These are phyloP conservation scores for Colletotrichum melonis DNA, from an alignment of 2,329 filamentous ascomycete species.

Conservation along the genomic window DNA sequence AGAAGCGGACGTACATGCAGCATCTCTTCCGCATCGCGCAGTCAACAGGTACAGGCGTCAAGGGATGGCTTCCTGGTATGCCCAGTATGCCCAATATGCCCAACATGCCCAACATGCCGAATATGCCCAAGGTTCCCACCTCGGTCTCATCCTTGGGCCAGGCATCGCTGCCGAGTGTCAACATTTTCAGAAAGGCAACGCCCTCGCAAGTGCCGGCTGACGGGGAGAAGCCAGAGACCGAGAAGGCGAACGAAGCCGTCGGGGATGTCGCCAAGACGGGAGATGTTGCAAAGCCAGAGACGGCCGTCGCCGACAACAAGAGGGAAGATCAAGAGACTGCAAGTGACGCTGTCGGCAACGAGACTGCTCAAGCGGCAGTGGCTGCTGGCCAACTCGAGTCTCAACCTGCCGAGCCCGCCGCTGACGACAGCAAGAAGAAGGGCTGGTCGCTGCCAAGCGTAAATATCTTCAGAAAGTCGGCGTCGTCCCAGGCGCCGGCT, in stretches of 20 bases:
- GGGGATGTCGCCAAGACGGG: not conserved
- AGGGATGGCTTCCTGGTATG: conserved; percentile 61
- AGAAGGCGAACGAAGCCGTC: not conserved
- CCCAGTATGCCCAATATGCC: conserved; percentile 48
- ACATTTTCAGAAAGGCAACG: conserved; percentile 44
- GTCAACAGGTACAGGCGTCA: conserved; percentile 58
- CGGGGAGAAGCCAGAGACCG: not conserved
- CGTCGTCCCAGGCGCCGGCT: not conserved
- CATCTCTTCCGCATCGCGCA: conserved; percentile 62
- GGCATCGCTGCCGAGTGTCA: conserved; percentile 46
- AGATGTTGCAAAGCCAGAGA: not conserved
- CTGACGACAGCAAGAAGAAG: not conserved
- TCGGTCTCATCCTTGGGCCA: conserved; percentile 44
- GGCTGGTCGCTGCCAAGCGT: not conserved
- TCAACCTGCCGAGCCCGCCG: not conserved
- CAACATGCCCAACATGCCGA: conserved; percentile 47
- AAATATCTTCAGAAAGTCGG: not conserved
- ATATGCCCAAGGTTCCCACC: conserved; percentile 42
- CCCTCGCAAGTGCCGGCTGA: conserved; percentile 2
- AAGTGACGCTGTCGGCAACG: not conserved
- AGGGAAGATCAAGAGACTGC: not conserved
- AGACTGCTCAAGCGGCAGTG: not conserved
- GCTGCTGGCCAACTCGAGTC: not conserved
- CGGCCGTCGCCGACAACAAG: not conserved
- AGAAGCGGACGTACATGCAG: conserved; percentile 57